Percentiles rank a stretch among this genome's conserved stretches.
These are phyloP conservation scores for Lactarius akahatsu DNA, from an alignment of 768 basidiomycete species.

Conservation along the genomic window DNA sequence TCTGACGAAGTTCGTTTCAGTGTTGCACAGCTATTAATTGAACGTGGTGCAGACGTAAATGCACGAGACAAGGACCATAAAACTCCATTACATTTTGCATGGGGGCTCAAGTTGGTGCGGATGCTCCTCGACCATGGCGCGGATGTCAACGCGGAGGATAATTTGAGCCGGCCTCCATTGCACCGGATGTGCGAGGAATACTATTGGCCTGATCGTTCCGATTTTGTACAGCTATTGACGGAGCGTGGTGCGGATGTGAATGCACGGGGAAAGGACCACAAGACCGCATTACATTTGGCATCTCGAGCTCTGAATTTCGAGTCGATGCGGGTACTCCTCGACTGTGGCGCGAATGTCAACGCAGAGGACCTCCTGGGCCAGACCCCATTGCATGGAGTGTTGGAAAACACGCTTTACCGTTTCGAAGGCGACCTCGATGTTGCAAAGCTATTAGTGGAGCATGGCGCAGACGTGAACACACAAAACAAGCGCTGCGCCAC, in stretches of 20 bases:
- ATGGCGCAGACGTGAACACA: too few species aligned
- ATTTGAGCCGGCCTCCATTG: background rate
- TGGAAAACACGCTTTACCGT: too few species aligned
- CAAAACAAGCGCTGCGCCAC: too few species aligned
- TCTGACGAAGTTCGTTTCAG: too few species aligned
- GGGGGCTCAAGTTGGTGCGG: background rate
- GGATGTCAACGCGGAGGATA: background rate
- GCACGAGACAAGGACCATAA: background rate
- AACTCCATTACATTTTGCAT: background rate
- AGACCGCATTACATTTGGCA: too few species aligned
- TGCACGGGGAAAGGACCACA: background rate
- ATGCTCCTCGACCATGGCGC: background rate
- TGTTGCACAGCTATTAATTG: background rate
- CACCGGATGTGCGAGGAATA: too few species aligned
- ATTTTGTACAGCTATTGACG: background rate
- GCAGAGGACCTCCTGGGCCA: accelerated
- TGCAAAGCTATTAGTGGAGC: too few species aligned
- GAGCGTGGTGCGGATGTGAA: background rate
- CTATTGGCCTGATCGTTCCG: background rate
- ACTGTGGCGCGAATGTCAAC: background rate
- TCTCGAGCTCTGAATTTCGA: too few species aligned
- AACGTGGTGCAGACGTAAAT: background rate
- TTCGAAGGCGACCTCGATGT: too few species aligned
- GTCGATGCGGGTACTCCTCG: background rate
- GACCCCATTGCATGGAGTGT: background rate